These are phyloP conservation scores for Aegilops tauschii DNA, from an alignment of 176 grass and related monocot species.

Conservation along the genomic window DNA sequence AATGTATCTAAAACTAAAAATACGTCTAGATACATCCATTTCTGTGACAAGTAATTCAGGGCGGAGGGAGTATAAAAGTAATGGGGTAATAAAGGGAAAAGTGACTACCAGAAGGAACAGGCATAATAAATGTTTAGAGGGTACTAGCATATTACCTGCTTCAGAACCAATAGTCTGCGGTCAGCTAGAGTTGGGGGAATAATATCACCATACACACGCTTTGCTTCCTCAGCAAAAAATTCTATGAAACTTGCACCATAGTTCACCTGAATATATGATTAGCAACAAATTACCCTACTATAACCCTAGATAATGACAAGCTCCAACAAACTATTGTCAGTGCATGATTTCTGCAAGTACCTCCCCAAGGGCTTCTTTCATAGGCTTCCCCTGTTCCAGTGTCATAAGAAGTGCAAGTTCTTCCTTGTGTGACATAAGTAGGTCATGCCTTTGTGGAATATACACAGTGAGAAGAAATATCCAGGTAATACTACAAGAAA, in stretches of 20 bases:
- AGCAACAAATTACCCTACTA: conserved; percentile 19
- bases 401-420: conserved; percentile 94
- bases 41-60: no score
- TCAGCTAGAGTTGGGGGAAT: conserved; percentile 74
- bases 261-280: conserved; percentile 53
- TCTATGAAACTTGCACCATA: conserved; percentile 97
- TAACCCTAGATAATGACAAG: not conserved
- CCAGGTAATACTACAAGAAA: conserved; percentile 7
- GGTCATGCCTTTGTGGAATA: conserved; percentile 74
- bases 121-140: conserved; percentile 10
- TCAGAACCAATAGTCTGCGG: conserved; percentile 82
- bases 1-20: no score
- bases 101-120: not conserved
- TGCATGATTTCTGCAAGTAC: conserved; percentile 38
- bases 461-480: conserved; percentile 31
- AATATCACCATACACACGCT: conserved; percentile 92
- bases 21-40: no score
- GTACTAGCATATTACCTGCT: conserved; percentile 57
- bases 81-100: not conserved
- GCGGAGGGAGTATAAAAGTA: not conserved
- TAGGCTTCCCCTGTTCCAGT: conserved; percentile 87
- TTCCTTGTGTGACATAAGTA: conserved; percentile 93
- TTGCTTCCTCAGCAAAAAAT: conserved; percentile 95
- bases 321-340: conserved; percentile 21
- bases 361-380: conserved; percentile 96